phyloP scores from a whole-genome alignment of 139 green algal species.

The Chlamydomonas asymmetrica region DNA sequence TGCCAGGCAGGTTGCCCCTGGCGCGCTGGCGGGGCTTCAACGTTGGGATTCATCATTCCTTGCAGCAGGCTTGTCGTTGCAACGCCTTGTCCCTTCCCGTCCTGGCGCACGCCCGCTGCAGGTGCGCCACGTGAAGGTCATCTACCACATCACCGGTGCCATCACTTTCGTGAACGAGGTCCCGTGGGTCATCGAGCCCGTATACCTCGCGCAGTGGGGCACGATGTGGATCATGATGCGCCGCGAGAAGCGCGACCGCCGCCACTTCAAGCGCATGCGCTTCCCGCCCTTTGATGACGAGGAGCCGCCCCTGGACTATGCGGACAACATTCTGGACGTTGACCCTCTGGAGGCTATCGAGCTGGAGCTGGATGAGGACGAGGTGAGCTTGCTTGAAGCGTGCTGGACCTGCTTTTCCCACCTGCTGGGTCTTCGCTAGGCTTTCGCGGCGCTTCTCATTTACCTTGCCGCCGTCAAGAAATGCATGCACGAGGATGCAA shows the following conservation, averaged over 20 bases:
- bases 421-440: too few relatives aligned
- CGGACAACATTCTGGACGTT: constrained; percentile 57
- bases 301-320: constrained; percentile 98
- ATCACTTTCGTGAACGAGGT: constrained; percentile 99
- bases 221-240: constrained; percentile 99
- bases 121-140: constrained; percentile 92
- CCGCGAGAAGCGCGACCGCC: constrained; percentile 96
- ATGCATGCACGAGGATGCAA: too few relatives aligned
- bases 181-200: constrained; percentile 95
- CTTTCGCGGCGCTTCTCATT: too few relatives aligned
- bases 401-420: constrained; percentile 89
- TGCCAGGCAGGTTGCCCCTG: too few relatives aligned
- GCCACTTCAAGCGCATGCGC: constrained; percentile 99
- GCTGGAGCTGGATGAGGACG: constrained; percentile 97
- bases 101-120: constrained; percentile 30
- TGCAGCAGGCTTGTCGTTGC: too few relatives aligned
- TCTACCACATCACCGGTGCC: constrained; percentile 99
- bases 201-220: constrained; percentile 98
- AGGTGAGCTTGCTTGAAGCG: too few relatives aligned
- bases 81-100: not conserved
- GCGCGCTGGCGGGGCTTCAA: too few relatives aligned
- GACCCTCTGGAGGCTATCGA: constrained; percentile 97
- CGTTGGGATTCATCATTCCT: constrained; percentile 5
- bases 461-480: too few relatives aligned
- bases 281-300: constrained; percentile 99